Base-by-base conservation (phyloP, 2,329 filamentous ascomycete genomes). In the Cladosporium halotolerans region DNA sequence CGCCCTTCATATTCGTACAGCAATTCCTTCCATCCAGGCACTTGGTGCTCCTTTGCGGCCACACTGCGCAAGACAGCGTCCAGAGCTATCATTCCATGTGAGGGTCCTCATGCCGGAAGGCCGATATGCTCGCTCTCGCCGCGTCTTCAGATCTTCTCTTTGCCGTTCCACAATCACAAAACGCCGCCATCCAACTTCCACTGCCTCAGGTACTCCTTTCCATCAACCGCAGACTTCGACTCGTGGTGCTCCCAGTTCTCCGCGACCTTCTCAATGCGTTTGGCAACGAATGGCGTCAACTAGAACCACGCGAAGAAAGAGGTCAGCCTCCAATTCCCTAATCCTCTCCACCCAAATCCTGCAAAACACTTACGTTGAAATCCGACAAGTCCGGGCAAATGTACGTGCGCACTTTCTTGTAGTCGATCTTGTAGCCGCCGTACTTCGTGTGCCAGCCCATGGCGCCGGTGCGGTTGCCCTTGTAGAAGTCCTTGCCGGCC, bases 401-500 rank as follows among this genome's bases (percentile, higher is more conserved):
- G 70, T 90, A 99, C 52, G 91, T 96, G 71, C 92, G 85, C 66
- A 97, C 89, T 74, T 95, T 96, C 53, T 77, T 73, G 79, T 81
- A 95, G 61, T 97, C 87, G 61, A 97, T 84, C 44, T 83, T 70
- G 72, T 93, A 99, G 47, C 85, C 85, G 71, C 92, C 93, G 68
- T 83, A 82, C 69, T 88, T 87, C 52, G 88, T 91, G 73, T 95
- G 89, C 11, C 77, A 74, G 70, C 93, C 93, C 83, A 95, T 90
- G 40, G 87, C 83, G 1, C 93, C 93, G 1, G 89, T 86, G 44
- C 91, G 80, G 64, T 87, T 96, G 68, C 93, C 93, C 79, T 97
- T 97, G 83, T 99, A 99, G 82, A 85, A 99, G 62, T 91, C 92
- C 68, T 89, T 89, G 70, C 86, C 88, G 69, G 92, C 85, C 72